phyloP scores from a whole-genome alignment of 441 rosid genomes.

The Mallotus japonicus region DNA sequence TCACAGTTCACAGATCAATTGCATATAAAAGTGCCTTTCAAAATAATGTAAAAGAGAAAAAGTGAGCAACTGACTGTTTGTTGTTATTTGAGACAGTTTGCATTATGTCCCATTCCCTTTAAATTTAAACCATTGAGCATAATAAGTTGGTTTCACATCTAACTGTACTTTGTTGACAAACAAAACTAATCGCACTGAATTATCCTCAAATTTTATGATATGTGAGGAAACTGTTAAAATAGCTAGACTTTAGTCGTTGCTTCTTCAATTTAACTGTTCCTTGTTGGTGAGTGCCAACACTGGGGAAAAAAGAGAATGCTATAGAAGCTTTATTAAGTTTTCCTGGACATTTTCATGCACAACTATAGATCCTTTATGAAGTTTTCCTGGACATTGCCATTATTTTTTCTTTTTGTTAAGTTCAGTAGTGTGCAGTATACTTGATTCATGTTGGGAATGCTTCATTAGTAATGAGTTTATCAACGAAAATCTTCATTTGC shows the following conservation, averaged over 20 bases:
- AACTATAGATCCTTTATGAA: no score
- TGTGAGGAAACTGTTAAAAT: no score
- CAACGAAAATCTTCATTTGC: constrained; percentile 20
- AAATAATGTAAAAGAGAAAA: not conserved
- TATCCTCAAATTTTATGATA: no score
- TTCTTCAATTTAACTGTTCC: not conserved
- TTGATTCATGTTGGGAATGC: not conserved
- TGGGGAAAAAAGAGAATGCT: no score
- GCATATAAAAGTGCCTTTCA: not conserved
- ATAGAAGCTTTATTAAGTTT: no score
- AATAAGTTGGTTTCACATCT: not conserved
- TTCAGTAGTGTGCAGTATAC: no score
- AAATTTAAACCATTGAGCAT: not conserved
- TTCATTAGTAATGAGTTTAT: not conserved
- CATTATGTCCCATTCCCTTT: not conserved
- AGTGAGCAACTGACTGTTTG: not conserved
- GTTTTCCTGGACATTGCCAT: no score
- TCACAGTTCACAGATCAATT: not conserved
- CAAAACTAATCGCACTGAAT: no score
- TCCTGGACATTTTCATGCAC: no score
- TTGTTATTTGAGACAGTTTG: not conserved
- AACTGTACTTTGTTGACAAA: not conserved
- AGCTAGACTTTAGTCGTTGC: no score
- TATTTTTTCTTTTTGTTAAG: no score
- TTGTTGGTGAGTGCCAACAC: not conserved